Evolutionary conservation across 163 green algal genomes (phyloP).

Genomic region (Scenedesmus sp.): DNA sequence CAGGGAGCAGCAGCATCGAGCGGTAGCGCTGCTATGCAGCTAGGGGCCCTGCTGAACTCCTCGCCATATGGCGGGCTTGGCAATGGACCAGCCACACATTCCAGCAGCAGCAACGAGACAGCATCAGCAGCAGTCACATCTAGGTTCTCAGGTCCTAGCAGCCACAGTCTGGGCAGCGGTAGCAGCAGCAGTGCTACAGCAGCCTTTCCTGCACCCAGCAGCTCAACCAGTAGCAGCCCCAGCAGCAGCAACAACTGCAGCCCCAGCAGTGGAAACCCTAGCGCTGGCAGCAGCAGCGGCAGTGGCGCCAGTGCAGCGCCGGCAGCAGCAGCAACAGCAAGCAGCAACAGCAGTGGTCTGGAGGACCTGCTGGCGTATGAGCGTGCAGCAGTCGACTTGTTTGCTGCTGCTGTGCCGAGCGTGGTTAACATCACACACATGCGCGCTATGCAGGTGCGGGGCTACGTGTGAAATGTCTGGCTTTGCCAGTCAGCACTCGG

Average conservation of each 20-base stretch:
- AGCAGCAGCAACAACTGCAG: background rate
- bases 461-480: background rate
- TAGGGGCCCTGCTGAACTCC: background rate
- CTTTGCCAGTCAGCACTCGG: background rate
- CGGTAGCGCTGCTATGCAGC: background rate
- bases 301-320: background rate
- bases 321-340: background rate
- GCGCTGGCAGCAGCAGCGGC: slow-evolving; percentile 20
- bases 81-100: background rate
- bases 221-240: background rate
- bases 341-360: background rate
- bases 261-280: background rate
- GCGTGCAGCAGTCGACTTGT: slow-evolving; percentile 33
- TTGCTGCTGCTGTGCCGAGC: slow-evolving; percentile 13
- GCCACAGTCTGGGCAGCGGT: background rate
- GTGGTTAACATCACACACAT: slow-evolving; percentile 39
- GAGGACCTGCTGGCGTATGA: slow-evolving; percentile 23
- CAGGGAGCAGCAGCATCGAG: background rate
- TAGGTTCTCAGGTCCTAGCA: background rate
- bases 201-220: background rate
- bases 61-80: background rate
- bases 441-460: background rate
- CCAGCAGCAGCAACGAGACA: background rate
- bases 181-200: background rate
- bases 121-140: background rate